phyloP scores from a whole-genome alignment of 192 early-diverging fungal genomes.

The Backusella australiensis region DNA sequence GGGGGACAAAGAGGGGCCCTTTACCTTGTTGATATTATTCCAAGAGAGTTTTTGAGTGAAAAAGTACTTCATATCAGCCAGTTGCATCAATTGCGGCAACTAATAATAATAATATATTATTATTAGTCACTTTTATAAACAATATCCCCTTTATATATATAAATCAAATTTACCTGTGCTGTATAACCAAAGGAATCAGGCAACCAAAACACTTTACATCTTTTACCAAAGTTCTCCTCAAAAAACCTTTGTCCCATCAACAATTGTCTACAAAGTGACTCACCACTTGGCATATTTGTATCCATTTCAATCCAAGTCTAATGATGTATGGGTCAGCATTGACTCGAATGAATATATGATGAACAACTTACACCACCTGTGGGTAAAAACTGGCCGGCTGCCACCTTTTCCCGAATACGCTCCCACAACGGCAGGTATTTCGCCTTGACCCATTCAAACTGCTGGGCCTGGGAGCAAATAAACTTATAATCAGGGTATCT shows the following conservation, averaged over 20 bases:
- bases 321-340: too few relatives aligned
- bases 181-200: conserved; percentile 92
- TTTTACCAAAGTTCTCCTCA: conserved; percentile 70
- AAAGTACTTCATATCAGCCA: conserved; percentile 85
- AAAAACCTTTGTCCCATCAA: conserved; percentile 72
- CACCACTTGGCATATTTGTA: conserved; percentile 96
- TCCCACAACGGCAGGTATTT: conserved; percentile 83
- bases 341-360: too few relatives aligned
- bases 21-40: conserved; percentile 94
- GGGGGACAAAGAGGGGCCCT: too few relatives aligned
- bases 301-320: conserved; percentile 99
- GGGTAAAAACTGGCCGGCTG: conserved; percentile 81
- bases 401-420: conserved; percentile 67
- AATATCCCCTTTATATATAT: too few relatives aligned
- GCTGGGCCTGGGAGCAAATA: conserved; percentile 95
- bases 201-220: conserved; percentile 85
- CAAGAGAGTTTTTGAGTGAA: conserved; percentile 99
- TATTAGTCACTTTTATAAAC: too few relatives aligned
- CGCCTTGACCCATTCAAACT: conserved; percentile 89
- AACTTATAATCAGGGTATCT: conserved; percentile 88
- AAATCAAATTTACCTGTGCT: conserved; percentile 10
- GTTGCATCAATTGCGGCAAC: conserved; percentile 85
- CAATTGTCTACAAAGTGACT: conserved; percentile 90
- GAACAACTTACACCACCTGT: conserved; percentile 66
- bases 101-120: neutral